Evolutionary conservation across 176 grass and related monocot genomes (phyloP).

Genomic region (Triticum turgidum): DNA sequence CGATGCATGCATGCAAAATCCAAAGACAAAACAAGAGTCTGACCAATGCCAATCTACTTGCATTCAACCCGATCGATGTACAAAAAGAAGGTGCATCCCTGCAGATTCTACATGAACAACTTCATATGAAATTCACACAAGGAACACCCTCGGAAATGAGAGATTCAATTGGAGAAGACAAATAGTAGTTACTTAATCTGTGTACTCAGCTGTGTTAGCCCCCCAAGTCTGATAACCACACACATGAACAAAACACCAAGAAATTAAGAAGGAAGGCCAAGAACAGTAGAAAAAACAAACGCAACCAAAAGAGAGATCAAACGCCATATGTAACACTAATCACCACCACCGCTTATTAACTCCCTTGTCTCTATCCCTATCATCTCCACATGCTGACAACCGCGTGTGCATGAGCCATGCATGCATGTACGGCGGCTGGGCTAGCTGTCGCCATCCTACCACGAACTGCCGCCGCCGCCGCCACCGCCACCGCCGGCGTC

Average conservation of each 20-base stretch:
- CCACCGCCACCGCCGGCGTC: conserved; percentile 44
- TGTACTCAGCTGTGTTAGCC: conserved; percentile 61
- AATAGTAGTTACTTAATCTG: conserved; percentile 42
- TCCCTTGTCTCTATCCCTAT: conserved; percentile 46
- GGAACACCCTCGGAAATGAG: conserved; percentile 23
- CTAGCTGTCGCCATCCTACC: conserved; percentile 35
- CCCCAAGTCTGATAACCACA: conserved; percentile 42
- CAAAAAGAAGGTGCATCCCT: not conserved
- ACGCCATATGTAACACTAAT: conserved; percentile 61
- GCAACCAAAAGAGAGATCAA: conserved; percentile 38
- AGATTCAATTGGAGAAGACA: conserved; percentile 21
- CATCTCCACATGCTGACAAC: conserved; percentile 42
- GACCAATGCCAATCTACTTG: not conserved
- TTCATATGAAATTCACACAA: not conserved
- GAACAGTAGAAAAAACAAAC: conserved; percentile 15
- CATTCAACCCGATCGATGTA: not conserved
- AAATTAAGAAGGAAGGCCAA: conserved; percentile 19
- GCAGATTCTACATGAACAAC: conserved; percentile 32
- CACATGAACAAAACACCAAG: conserved; percentile 44
- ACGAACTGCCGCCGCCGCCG: not conserved
- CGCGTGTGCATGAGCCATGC: conserved; percentile 64
- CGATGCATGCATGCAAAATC: not conserved
- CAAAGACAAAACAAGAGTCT: not conserved
- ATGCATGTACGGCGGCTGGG: conserved; percentile 26
- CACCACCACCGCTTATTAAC: conserved; percentile 57